A percentile compares a stretch with the other conserved stretches of the same genome.
Conservation (phyloP, 2,329 filamentous ascomycete species). For the Dactylellina parvicollis region DNA sequence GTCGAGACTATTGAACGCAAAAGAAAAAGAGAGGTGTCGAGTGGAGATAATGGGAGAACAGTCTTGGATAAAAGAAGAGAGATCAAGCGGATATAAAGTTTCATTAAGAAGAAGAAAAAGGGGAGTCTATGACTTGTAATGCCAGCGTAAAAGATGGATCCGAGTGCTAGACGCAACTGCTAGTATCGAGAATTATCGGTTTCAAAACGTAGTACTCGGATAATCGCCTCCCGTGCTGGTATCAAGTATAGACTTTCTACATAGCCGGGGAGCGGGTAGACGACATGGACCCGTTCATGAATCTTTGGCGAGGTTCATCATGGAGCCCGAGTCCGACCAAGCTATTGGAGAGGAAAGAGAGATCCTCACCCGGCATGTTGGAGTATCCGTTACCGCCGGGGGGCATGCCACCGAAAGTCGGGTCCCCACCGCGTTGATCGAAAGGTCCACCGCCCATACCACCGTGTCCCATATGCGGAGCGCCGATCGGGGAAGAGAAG, state of each 20-base stretch:
- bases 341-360: slow-evolving; percentile 51
- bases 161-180: background rate
- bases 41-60: slow-evolving; percentile 39
- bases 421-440: slow-evolving; percentile 46
- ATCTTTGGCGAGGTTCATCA: slow-evolving; percentile 48
- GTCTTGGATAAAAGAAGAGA: slow-evolving; percentile 19
- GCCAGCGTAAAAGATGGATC: background rate
- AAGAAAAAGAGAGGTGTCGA: slow-evolving; percentile 32
- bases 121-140: background rate
- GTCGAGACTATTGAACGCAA: slow-evolving; percentile 9
- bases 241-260: slow-evolving; percentile 14
- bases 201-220: too few relatives aligned
- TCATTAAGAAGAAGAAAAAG: background rate
- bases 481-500: slow-evolving; percentile 50
- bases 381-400: slow-evolving; percentile 38
- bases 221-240: too few relatives aligned
- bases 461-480: slow-evolving; percentile 50
- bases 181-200: too few relatives aligned
- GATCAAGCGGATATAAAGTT: background rate
- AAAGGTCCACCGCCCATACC: slow-evolving; percentile 39
- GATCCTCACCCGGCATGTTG: slow-evolving; percentile 41
- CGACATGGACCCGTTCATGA: slow-evolving; percentile 50
- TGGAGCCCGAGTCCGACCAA: slow-evolving; percentile 40
- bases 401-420: slow-evolving; percentile 42
- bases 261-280: slow-evolving; percentile 49